Percentiles rank a stretch among this genome's conserved stretches.
Evolutionary conservation across 176 grass and related monocot species (phyloP).

Genomic region (Aegilops bicornis): DNA sequence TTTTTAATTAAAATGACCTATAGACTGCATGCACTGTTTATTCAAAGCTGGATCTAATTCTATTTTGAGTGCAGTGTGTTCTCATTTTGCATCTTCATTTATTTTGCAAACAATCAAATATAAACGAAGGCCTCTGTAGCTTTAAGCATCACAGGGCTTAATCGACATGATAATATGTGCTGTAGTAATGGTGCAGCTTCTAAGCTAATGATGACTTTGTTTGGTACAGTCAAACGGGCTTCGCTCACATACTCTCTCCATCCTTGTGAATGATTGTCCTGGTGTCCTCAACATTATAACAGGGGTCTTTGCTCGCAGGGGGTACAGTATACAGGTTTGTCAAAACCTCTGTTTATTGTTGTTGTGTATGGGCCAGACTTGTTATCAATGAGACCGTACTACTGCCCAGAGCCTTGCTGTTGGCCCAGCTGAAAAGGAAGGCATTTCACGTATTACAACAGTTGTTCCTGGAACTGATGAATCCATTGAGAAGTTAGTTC

Average conservation of each 20-base stretch:
- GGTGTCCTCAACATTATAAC: conserved; percentile 96
- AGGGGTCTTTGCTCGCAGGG: conserved; percentile 92
- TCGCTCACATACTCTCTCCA: conserved; percentile 86
- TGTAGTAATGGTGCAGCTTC: conserved; percentile 4
- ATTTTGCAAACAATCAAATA: conserved; percentile 17
- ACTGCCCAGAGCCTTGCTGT: conserved; percentile 90
- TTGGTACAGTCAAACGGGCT: conserved; percentile 68
- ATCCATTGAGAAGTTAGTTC: conserved; percentile 78
- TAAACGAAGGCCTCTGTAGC: not conserved
- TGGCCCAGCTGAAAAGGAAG: conserved; percentile 71
- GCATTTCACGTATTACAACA: conserved; percentile 88
- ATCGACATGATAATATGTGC: conserved; percentile 13
- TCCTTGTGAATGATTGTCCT: conserved; percentile 84
- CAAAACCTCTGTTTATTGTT: not conserved
- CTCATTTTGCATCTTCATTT: not conserved
- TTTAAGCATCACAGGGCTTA: not conserved
- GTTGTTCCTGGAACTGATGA: conserved; percentile 89
- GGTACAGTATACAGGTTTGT: conserved; percentile 98
- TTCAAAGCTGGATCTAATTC: conserved; percentile 16
- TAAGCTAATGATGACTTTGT: conserved; percentile 26
- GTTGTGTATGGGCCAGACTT: not conserved
- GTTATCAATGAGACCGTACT: conserved; percentile 4
- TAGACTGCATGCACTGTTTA: not conserved
- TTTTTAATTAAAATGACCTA: not conserved
- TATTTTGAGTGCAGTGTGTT: not conserved